Conservation (phyloP, 2,329 filamentous ascomycete species). For the Cyclaneusma minus region DNA sequence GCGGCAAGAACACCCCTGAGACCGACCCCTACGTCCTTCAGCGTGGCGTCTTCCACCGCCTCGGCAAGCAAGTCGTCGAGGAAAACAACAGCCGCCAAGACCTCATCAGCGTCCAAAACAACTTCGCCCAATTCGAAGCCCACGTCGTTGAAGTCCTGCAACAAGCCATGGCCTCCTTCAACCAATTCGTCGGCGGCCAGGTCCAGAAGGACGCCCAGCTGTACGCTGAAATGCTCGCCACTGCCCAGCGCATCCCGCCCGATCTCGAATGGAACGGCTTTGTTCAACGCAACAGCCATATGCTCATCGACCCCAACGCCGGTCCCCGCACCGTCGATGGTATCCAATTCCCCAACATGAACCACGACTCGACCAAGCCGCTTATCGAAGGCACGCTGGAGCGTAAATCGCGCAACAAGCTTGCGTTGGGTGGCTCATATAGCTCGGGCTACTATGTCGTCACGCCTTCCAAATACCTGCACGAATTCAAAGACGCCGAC, state of each 20-base stretch:
- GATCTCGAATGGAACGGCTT: slow-evolving; percentile 93
- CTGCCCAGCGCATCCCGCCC: slow-evolving; percentile 58
- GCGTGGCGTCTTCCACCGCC: slow-evolving; percentile 65
- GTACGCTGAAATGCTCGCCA: slow-evolving; percentile 69
- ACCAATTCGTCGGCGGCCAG: slow-evolving; percentile 64
- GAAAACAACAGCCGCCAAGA: slow-evolving; percentile 96
- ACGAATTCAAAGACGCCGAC: slow-evolving; percentile 94
- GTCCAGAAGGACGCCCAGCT: slow-evolving; percentile 67
- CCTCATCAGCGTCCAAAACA: slow-evolving; percentile 77
- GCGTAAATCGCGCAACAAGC: slow-evolving; percentile 78
- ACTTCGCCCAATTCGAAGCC: slow-evolving; percentile 74
- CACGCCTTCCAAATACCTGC: slow-evolving; percentile 73
- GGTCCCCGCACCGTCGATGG: slow-evolving; percentile 58
- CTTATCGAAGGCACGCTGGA: slow-evolving; percentile 80
- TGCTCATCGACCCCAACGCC: slow-evolving; percentile 64
- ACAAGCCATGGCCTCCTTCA: slow-evolving; percentile 68
- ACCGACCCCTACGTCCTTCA: slow-evolving; percentile 84
- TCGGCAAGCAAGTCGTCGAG: slow-evolving; percentile 82
- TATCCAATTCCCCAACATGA: slow-evolving; percentile 78
- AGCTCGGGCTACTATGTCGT: slow-evolving; percentile 79
- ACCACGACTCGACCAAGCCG: slow-evolving; percentile 64
- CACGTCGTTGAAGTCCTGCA: slow-evolving; percentile 77
- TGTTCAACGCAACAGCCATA: slow-evolving; percentile 48
- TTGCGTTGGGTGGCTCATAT: slow-evolving; percentile 58
- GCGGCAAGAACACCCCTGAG: slow-evolving; percentile 50